Evolutionary conservation across 257 asterid species (phyloP).

Genomic region (Penstemon barbatus): DNA sequence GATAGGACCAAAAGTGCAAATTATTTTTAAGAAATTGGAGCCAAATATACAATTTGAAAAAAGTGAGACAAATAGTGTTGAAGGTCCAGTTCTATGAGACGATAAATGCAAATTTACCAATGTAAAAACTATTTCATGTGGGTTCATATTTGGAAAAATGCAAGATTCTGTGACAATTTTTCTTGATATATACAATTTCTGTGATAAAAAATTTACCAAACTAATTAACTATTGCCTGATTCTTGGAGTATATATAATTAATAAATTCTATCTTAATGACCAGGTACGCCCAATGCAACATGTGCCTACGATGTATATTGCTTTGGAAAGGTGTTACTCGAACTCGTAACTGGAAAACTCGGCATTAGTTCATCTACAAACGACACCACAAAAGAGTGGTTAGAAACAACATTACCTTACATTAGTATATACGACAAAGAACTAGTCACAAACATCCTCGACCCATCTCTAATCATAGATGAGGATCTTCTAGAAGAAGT

Average conservation of each 20-base stretch:
- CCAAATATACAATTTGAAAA: too few species aligned
- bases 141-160: too few species aligned
- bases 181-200: too few species aligned
- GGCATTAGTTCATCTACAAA: constrained; percentile 84
- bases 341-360: constrained; percentile 89
- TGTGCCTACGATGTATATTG: constrained; percentile 90
- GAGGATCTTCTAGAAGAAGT: constrained; percentile 96
- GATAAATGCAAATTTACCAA: too few species aligned
- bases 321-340: constrained; percentile 88
- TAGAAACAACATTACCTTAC: constrained; percentile 65
- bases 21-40: too few species aligned
- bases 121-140: too few species aligned
- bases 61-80: too few species aligned
- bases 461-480: constrained; percentile 76
- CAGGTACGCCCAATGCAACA: constrained; percentile 66
- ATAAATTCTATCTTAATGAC: constrained; percentile 12
- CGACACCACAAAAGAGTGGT: constrained; percentile 59
- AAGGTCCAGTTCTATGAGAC: too few species aligned
- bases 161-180: too few species aligned
- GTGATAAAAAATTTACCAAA: background rate
- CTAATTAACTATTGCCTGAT: background rate
- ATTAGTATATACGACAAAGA: constrained; percentile 88
- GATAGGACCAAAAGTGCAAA: too few species aligned
- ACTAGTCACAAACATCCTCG: constrained; percentile 79
- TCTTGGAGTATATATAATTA: background rate